Evolutionary conservation across 116 monocot genomes (phyloP).

Genomic region (Thalassia testudinum): DNA sequence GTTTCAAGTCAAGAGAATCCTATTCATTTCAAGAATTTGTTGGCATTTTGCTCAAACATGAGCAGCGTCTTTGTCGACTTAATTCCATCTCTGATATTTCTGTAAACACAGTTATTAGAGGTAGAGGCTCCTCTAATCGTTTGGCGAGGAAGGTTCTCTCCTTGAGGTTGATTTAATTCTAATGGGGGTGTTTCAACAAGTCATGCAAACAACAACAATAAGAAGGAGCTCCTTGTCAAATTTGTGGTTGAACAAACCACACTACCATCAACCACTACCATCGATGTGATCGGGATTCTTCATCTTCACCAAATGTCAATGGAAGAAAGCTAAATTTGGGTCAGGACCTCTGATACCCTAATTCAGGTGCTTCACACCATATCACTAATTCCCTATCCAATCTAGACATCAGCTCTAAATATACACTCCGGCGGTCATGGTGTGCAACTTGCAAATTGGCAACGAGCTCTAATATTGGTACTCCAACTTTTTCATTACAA

Average conservation of each 20-base stretch:
- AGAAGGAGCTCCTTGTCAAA: slow-evolving; percentile 3
- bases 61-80: no score
- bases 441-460: neutral
- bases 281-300: neutral
- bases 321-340: neutral
- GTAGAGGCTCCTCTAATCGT: neutral
- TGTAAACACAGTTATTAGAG: neutral
- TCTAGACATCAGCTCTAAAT: neutral
- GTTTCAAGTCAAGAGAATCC: neutral
- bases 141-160: neutral
- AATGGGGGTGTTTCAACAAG: neutral
- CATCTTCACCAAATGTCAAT: no score
- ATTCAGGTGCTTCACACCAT: neutral
- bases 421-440: neutral
- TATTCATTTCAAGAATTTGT: neutral
- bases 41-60: neutral
- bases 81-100: no score
- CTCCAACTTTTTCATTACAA: neutral
- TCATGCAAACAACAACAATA: no score
- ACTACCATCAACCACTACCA: neutral
- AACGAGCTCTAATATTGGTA: neutral
- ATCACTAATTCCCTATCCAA: neutral
- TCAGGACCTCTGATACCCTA: neutral
- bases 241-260: neutral
- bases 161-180: neutral